Base-by-base conservation (phyloP, 257 asterid genomes). In the Cynanchum wilfordii region DNA sequence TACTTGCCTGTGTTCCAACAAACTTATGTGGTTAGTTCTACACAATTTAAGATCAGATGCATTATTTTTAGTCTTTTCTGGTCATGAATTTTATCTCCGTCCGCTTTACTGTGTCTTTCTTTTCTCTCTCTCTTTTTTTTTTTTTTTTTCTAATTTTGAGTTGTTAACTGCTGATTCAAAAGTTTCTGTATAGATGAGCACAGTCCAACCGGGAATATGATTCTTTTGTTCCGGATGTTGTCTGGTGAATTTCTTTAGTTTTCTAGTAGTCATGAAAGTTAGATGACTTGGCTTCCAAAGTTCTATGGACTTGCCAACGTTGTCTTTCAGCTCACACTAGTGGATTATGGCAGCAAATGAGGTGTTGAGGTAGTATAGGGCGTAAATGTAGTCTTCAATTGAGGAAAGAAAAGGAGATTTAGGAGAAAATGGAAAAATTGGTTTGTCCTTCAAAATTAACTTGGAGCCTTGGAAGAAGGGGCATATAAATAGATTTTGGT, bases 1-100 rank as follows among this genome's bases (percentile, higher is more conserved):
- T 90, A 93, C 86, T 86, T 93, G 86, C 97, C 98, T 0, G 97
- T 87, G 15, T 93, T 93, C 79, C 93, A 79, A 55, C 98, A 93
- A 78, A 87, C 95, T 9, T 90, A 87, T 67, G 49, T 81, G 97
- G 98, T 93, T 70, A 54, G 81, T 76, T 15, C 36, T 45, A 6
- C 68, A 30, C 36, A 33, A 33, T 36, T 33, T 63, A 36, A 17
- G 6, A 63, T 33, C 49, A 63, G 68, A 63, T 63, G 27, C 47
- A 63, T 36, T n/a, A 16, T 16, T 30, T 63, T 63, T 63, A 6
- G 8, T 2, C 36, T 63, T 33, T 17, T 9, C 68, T 6, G 68
- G 13, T 33, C 47, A 33, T 33, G 25, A 33, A 16, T 64, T 17
- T 20, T 17, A 20, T 64, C 50, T 64, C 42, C 10, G 50, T 64